Evolutionary conservation across 192 early-diverging fungal species (phyloP), one percentile per base, ranked within the genome.

Genomic region (Gonapodya prolifera): DNA sequence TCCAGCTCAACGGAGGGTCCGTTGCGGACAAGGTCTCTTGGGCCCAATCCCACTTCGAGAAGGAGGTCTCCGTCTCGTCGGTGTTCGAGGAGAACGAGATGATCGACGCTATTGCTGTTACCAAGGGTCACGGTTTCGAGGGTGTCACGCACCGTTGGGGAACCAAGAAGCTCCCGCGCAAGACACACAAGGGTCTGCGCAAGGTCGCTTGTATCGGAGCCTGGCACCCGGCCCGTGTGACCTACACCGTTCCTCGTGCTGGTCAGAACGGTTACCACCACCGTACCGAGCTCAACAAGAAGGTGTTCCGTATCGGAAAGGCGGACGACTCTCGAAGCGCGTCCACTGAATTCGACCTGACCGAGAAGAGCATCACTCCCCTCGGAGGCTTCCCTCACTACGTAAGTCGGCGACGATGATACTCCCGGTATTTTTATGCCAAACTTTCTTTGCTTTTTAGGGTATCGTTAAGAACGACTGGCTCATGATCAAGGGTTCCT

Each of bases 191-290:
- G 87, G 98, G 98, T 97, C 92, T 99, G 83, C 93, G 98, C 83
- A 99, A 99, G 93, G 96, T 99, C 76, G 98, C 98, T 82, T 99
- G 98, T 93, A 99, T 99, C 79, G 98, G 97, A 86, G 94, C 95
- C 70, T 99, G 94, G 94, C 95, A 98, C 90, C 94, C 94, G 81
- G 90, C 91, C 80, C 91, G 93, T 74, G 97, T 98, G 85, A 96
- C 95, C 95, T 98, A 91, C 94, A 95, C 98, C 77, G 96, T 99
- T 80, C 93, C 98, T 78, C 96, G 98, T 86, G 94, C 98, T 82
- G 98, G 98, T 96, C 98, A 99, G 91, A 88, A 95, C 88, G 98
- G 98, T 90, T 98, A 96, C 92, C 98, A 99, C 89, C 98, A 98
- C 91, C 96, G 98, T 92, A 98, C 96, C 79, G 98, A 99, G 88